Evolutionary conservation across 2,329 filamentous ascomycete genomes (phyloP), one percentile per base, ranked within the genome.

Genomic region (Exophiala sp.): DNA sequence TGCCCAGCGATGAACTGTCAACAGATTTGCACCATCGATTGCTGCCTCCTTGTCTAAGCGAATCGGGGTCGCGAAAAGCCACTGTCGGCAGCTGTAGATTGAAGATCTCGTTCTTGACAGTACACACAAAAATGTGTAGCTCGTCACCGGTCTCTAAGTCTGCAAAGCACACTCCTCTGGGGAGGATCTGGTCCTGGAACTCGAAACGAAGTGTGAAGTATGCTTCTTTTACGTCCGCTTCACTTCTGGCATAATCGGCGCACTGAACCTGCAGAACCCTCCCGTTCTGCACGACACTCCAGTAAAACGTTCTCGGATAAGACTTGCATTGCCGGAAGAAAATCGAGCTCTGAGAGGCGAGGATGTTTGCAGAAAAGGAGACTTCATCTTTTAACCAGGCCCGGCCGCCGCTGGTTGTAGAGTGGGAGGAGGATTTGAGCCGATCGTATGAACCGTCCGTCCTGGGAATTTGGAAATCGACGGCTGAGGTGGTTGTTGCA

Each of bases 231-330:
- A 74, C 69, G 18, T 81, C 78, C 59, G 75, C 77, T 54, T 75
- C 76, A 58, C 76, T 79, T 71, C 79, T 89, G 65, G 81, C 85
- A 58, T 96, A 71, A 68, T 98, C 93, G 53, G 87, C 81, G 34
- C 82, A 83, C 64, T 88, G 85, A 43, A 98, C 76, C 69, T 93
- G 91, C 60, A 98, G 75, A 55, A 88, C 75, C 59, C 80, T 86
- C 63, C 82, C 81, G 62, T 88, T 82, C 63, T 95, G 85, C 53
- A 96, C 71, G 32, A 97, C 78, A 60, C 91, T 81, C 93, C 93
- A 98, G 41, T 95, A 77, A 65, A 97, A 94, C 68, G 81, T 88
- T 64, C 86, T 83, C 32, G 93, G 93, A 57, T 85, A 83, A 57
- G 79, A 75, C 63, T 85, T 81, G 66, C 85, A 79, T 66, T 80